Percentiles rank a stretch among this genome's conserved stretches.
Conservation (phyloP, 352 stramenopile genomes). For the Phytophthora pini region DNA sequence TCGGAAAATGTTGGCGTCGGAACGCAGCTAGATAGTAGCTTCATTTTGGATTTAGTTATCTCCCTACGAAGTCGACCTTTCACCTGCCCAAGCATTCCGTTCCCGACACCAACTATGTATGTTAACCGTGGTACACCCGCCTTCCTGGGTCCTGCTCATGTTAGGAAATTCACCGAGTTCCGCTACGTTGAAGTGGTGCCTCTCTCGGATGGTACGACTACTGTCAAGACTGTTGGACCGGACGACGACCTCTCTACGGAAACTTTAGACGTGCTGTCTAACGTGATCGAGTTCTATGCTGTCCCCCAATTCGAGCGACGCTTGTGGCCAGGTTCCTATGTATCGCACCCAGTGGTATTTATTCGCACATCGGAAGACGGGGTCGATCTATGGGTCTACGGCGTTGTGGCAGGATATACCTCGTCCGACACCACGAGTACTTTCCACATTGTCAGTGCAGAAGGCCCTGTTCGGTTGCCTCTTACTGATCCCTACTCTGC, state of each 20-base stretch:
- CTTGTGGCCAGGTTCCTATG: constrained; percentile 2
- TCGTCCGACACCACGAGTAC: not conserved
- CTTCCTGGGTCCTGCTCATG: not conserved
- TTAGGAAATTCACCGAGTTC: not conserved
- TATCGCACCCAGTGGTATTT: constrained; percentile 8
- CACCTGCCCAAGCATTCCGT: not conserved
- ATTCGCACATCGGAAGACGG: not conserved
- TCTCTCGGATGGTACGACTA: not conserved
- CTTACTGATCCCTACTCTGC: no score
- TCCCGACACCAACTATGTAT: not conserved
- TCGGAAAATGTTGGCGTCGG: not conserved
- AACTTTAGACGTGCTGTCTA: not conserved
- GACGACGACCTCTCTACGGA: not conserved
- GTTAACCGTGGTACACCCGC: not conserved
- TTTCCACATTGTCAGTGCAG: not conserved
- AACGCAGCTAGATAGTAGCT: not conserved
- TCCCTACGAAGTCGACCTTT: not conserved
- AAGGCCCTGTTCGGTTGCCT: not conserved
- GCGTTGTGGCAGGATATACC: constrained; percentile 3
- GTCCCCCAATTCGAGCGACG: not conserved
- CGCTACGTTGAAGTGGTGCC: not conserved
- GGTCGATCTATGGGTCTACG: constrained; percentile 9
- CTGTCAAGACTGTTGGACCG: not conserved
- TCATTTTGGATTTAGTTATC: not conserved
- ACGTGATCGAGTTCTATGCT: not conserved